phyloP scores from a whole-genome alignment of 2,329 filamentous ascomycete species.

The Apiospora malaysiana region DNA sequence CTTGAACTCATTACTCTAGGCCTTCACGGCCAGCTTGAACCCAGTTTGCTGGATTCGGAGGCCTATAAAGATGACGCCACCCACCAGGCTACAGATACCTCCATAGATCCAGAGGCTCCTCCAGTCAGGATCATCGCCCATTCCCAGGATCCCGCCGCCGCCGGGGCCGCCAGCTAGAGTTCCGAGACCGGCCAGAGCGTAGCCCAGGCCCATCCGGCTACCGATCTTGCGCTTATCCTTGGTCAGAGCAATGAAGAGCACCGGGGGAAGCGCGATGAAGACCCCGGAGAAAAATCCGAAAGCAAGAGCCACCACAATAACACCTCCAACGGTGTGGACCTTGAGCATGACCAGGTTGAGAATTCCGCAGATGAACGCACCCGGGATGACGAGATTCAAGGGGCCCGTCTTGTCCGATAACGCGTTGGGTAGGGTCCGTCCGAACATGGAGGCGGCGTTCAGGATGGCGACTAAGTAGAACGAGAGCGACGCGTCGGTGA shows the following conservation, averaged over 20 bases:
- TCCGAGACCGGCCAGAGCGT: constrained; percentile 66
- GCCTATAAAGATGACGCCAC: neutral
- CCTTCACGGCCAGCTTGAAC: constrained; percentile 10
- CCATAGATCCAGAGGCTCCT: constrained; percentile 10
- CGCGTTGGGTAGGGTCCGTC: constrained; percentile 5
- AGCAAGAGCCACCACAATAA: constrained; percentile 49
- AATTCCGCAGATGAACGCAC: constrained; percentile 49
- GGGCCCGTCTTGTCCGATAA: constrained; percentile 37
- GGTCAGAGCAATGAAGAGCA: constrained; percentile 69
- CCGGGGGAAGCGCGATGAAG: constrained; percentile 65
- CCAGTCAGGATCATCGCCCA: neutral
- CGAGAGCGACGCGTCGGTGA: constrained; percentile 39
- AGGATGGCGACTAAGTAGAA: constrained; percentile 62
- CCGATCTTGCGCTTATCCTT: constrained; percentile 70
- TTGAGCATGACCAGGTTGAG: constrained; percentile 49
- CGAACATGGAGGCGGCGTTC: constrained; percentile 41
- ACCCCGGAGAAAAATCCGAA: constrained; percentile 71
- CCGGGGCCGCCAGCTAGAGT: constrained; percentile 72
- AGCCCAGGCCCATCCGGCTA: constrained; percentile 68
- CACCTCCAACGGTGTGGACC: constrained; percentile 53
- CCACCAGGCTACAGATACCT: neutral
- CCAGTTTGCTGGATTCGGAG: neutral
- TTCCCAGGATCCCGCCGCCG: constrained; percentile 63
- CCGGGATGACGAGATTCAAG: constrained; percentile 51
- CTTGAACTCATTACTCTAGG: neutral